These are phyloP conservation scores for Pseudocercospora fijiensis DNA, from an alignment of 2,329 filamentous ascomycete species.

Conservation along the genomic window DNA sequence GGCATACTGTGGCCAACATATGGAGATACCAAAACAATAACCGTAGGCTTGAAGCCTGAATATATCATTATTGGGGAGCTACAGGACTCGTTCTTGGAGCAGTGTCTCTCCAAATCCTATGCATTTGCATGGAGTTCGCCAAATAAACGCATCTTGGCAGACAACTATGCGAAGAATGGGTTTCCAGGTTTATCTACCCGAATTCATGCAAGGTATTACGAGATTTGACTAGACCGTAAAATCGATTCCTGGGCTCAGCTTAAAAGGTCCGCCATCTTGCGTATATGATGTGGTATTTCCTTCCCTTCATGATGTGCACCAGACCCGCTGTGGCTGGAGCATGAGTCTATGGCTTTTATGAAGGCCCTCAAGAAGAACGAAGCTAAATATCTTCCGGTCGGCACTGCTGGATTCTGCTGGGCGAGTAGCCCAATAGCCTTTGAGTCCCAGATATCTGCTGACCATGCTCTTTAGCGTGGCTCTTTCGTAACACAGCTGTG, in stretches of 20 bases:
- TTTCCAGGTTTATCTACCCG: conserved; percentile 38
- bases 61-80: not conserved
- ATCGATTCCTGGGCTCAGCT: conserved; percentile 37
- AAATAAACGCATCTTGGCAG: conserved; percentile 42
- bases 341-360: conserved; percentile 34
- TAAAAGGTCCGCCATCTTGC: conserved; percentile 36
- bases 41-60: not conserved
- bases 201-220: conserved; percentile 39
- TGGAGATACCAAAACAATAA: not conserved
- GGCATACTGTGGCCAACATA: too few relatives aligned
- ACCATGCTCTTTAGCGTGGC: conserved; percentile 34
- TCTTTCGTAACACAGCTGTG: conserved; percentile 39
- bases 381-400: conserved; percentile 35
- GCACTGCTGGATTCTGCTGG: conserved; percentile 38
- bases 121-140: conserved; percentile 41
- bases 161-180: conserved; percentile 39
- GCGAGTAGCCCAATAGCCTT: not conserved
- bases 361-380: conserved; percentile 34
- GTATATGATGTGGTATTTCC: conserved; percentile 26
- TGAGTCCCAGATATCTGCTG: not conserved
- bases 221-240: not conserved
- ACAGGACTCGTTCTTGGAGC: not conserved
- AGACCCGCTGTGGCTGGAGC: conserved; percentile 28
- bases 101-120: too few relatives aligned
- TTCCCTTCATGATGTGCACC: conserved; percentile 32